phyloP scores from a whole-genome alignment of 805 yeast genomes.

The Priceomyces medius region DNA sequence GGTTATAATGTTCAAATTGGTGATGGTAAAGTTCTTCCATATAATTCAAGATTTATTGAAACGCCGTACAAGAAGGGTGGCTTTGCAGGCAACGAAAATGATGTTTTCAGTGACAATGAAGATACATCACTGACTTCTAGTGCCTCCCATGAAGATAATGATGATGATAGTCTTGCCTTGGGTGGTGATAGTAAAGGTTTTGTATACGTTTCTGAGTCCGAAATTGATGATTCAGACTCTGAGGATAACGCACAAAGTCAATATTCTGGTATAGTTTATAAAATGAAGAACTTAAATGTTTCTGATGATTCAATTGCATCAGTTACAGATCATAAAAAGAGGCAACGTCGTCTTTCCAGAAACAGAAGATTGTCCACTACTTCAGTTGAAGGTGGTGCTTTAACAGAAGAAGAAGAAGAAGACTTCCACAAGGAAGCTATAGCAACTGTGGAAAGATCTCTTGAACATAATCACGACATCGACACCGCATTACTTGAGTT shows the following conservation, averaged over 20 bases:
- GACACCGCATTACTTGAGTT: constrained; percentile 92
- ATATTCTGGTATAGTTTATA: constrained; percentile 45
- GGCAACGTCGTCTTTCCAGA: constrained; percentile 22
- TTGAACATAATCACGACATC: constrained; percentile 87
- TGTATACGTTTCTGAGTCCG: constrained; percentile 48
- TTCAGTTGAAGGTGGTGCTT: constrained; percentile 35
- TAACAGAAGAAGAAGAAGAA: constrained; percentile 45
- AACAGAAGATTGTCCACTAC: constrained; percentile 36
- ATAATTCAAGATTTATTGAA: constrained; percentile 53
- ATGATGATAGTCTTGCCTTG: constrained; percentile 39
- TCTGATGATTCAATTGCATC: constrained; percentile 63
- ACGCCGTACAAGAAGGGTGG: constrained; percentile 38
- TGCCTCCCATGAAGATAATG: constrained; percentile 17
- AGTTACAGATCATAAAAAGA: constrained; percentile 43
- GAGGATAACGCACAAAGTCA: constrained; percentile 35
- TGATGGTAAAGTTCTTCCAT: constrained; percentile 46
- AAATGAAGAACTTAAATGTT: constrained; percentile 46
- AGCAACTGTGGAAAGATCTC: constrained; percentile 88
- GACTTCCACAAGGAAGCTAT: constrained; percentile 87
- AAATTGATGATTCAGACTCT: constrained; percentile 39
- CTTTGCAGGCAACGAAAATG: constrained; percentile 16
- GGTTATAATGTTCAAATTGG: constrained; percentile 75
- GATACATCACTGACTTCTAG: constrained; percentile 19
- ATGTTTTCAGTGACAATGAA: constrained; percentile 31
- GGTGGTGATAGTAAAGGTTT: constrained; percentile 55